Evolutionary conservation across 2,329 filamentous ascomycete genomes (phyloP), one percentile per base, ranked within the genome.

Genomic region (Rugonectria rugulosa): DNA sequence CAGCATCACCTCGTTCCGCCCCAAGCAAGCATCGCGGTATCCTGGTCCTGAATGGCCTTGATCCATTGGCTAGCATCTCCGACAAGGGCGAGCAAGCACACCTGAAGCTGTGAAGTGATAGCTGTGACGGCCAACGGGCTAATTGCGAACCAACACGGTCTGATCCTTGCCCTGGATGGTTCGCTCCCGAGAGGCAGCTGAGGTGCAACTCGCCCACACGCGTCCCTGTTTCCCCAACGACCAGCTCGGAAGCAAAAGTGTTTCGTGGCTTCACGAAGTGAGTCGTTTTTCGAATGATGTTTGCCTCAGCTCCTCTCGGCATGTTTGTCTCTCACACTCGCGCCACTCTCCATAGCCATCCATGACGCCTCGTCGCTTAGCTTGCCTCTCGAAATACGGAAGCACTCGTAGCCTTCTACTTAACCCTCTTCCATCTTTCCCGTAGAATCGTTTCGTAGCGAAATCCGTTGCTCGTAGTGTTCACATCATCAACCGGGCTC

Each of bases 241-340:
- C 19, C 12, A 21, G 47, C 42, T 42, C 42, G 34, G 46, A n/a
- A 40, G 21, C 29, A 10, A 32, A 34, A 31, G 37, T 36, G 37
- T 46, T 40, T 40, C 36, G 36, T 21, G 46, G 41, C 27, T 36
- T 42, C 42, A 41, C 42, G 34, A 26, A 34, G 20, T 47, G 43
- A 53, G 36, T 24, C 42, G 20, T 34, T 47, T 15, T 53, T 53
- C 36, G 20, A 47, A 36, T 43, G 29, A 36, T 46, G 20, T 47
- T 15, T 23, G 15, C 31, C 27, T 14, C 17, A 5, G 8, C 15
- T 23, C 38, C 32, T 32, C 27, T n/a, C n/a, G n/a, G n/a, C n/a
- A 31, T 47, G 17, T 8, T n/a, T 5, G 11, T 29, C 36, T 20
- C 17, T 47, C 49, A 46, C 20, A 10, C 50, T 46, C 50, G 50